These are phyloP conservation scores for Silybum marianum DNA, from an alignment of 129 eudicot genomes.

Conservation along the genomic window DNA sequence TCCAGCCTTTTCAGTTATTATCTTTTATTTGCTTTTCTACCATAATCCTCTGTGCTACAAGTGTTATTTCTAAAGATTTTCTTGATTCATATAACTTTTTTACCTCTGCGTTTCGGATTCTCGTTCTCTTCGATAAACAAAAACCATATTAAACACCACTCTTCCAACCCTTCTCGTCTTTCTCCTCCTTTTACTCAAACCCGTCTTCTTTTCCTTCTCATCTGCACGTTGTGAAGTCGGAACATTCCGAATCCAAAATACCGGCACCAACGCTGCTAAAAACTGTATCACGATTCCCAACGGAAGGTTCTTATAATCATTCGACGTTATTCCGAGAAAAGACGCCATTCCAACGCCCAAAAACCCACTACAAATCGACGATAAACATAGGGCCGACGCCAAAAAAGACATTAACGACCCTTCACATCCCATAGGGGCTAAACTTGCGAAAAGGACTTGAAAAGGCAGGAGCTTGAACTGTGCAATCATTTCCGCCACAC, in stretches of 20 bases:
- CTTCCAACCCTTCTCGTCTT: constrained; percentile 66
- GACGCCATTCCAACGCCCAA: constrained; percentile 90
- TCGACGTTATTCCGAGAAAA: constrained; percentile 70
- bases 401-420: constrained; percentile 89
- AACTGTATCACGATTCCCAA: constrained; percentile 68
- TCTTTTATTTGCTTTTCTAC: neutral
- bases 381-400: constrained; percentile 80
- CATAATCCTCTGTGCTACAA: neutral
- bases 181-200: constrained; percentile 57
- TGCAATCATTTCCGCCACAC: constrained; percentile 73
- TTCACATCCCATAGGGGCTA: constrained; percentile 89
- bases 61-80: constrained; percentile 11
- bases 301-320: constrained; percentile 69
- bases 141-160: constrained; percentile 46
- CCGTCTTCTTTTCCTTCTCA: constrained; percentile 57
- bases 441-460: constrained; percentile 74
- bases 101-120: constrained; percentile 60
- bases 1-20: neutral
- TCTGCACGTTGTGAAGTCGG: constrained; percentile 37
- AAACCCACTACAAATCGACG: constrained; percentile 81
- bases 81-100: constrained; percentile 6
- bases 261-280: constrained; percentile 76
- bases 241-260: constrained; percentile 61
- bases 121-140: constrained; percentile 58
- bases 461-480: constrained; percentile 87